Base-by-base conservation (phyloP, 345 rosid species). In the Aquilaria malaccensis region DNA sequence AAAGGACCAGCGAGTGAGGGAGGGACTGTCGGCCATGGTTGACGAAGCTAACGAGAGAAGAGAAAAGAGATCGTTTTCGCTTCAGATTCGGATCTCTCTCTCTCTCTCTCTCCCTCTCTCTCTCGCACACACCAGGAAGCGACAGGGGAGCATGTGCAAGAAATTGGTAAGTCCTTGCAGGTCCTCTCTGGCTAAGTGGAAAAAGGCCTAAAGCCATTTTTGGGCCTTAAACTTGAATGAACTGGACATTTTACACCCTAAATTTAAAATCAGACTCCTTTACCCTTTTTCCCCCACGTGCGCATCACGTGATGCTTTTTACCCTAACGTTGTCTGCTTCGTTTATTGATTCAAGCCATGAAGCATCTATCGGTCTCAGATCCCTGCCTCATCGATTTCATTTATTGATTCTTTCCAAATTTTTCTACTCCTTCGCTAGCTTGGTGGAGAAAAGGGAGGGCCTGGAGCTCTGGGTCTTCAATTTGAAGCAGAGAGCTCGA, bases 1-100 rank as follows among this genome's bases (percentile, higher is more conserved):
- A 79, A 88, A 91, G 54, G 83, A 75, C 98, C 98, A 91, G 75
- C 96, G 98, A 71, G 94, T 84, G 64, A 59, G 61, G 7, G 85
- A 72, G 37, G 96, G 89, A 61, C 85, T 96, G 0, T 86, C 94
- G 67, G 83, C 84, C 88, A 87, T 87, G 52, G 52, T 55, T 31
- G 50, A 52, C 43, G 64, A 60, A 43, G 11, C 60, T 63, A 59
- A 71, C 51, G 45, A 76, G 58, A 61, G 62, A 59, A 43, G 58
- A 58, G 66, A 50, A 45, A 65, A 65, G 52, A 62, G 70, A 54
- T 61, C 59, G 63, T 47, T 32, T 6, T 14, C 13, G 7, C 12
- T 12, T 5, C 2, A 15, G 9, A 45, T 48, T n/a, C n/a, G 13
- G 37, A 52, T 57, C 64, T 37, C 60, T 46, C 59, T 61, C 46